Evolutionary conservation across 2,329 filamentous ascomycete species (phyloP).

Genomic region (Cryphonectria radicalis): DNA sequence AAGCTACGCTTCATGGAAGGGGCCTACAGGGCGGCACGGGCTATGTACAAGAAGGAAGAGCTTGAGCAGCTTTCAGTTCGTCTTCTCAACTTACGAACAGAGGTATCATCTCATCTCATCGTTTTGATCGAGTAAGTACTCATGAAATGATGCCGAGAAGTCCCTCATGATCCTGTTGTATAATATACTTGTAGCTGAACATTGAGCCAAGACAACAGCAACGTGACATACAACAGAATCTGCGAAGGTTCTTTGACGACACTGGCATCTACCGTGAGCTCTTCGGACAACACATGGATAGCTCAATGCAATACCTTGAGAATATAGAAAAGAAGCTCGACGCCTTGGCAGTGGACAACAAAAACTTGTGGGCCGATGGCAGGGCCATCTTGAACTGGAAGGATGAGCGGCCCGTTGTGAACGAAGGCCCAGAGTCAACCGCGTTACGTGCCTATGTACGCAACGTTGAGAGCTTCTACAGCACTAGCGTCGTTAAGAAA

Average conservation of each 20-base stretch:
- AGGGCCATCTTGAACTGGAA: background rate
- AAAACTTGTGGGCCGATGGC: background rate
- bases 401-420: background rate
- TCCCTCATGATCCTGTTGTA: background rate
- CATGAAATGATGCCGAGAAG: background rate
- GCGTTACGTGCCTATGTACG: background rate
- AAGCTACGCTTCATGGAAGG: conserved; percentile 3
- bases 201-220: conserved; percentile 2
- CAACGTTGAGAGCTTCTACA: background rate
- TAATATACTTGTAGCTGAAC: background rate
- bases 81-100: background rate
- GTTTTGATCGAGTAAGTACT: conserved; percentile 14
- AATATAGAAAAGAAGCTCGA: conserved; percentile 12
- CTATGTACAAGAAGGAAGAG: conserved; percentile 13
- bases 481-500: background rate
- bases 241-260: background rate
- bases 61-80: background rate
- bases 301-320: conserved; percentile 6
- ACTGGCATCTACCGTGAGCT: background rate
- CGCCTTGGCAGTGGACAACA: conserved; percentile 1
- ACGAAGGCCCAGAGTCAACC: background rate
- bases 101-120: conserved; percentile 13
- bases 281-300: conserved; percentile 7
- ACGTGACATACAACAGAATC: conserved; percentile 8
- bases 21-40: conserved; percentile 3